Evolutionary conservation across 2,329 filamentous ascomycete genomes (phyloP).

Genomic region (Dothideomycetes sp.): DNA sequence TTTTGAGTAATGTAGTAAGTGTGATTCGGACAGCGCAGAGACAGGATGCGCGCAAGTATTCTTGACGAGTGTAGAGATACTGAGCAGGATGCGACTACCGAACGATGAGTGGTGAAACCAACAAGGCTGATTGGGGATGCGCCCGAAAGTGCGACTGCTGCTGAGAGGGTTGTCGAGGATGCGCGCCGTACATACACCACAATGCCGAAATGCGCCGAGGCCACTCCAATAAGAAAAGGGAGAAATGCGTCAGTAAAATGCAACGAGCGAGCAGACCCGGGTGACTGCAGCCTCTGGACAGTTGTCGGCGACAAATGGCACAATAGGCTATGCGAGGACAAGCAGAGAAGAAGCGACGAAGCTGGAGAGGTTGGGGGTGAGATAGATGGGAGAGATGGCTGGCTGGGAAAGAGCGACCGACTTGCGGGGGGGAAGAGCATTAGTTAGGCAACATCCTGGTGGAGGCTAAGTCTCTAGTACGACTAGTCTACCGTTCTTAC

Average conservation of each 20-base stretch:
- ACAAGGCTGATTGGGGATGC: not conserved
- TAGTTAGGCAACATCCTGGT: slow-evolving; percentile 10
- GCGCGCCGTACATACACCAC: too few relatives aligned
- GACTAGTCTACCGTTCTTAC: too few relatives aligned
- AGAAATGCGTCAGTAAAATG: not conserved
- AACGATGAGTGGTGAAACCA: not conserved
- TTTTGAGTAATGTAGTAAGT: not conserved
- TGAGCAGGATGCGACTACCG: slow-evolving; percentile 2
- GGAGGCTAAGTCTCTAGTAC: too few relatives aligned
- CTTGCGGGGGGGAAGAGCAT: slow-evolving; percentile 6
- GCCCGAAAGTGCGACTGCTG: not conserved
- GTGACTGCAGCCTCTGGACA: not conserved
- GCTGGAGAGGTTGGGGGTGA: slow-evolving; percentile 1
- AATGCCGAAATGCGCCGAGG: slow-evolving; percentile 2
- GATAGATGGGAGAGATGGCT: slow-evolving; percentile 6
- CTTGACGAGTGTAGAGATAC: not conserved
- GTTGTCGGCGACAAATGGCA: not conserved
- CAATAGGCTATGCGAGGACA: not conserved
- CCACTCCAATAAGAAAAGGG: not conserved
- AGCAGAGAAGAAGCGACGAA: too few relatives aligned
- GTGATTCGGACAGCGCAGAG: too few relatives aligned
- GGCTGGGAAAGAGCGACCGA: slow-evolving; percentile 5
- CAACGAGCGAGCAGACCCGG: not conserved
- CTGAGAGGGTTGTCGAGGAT: slow-evolving; percentile 5
- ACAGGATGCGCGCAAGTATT: not conserved